These are phyloP conservation scores for Coemansia sp. DNA, from an alignment of 192 early-diverging fungal species.

Conservation along the genomic window DNA sequence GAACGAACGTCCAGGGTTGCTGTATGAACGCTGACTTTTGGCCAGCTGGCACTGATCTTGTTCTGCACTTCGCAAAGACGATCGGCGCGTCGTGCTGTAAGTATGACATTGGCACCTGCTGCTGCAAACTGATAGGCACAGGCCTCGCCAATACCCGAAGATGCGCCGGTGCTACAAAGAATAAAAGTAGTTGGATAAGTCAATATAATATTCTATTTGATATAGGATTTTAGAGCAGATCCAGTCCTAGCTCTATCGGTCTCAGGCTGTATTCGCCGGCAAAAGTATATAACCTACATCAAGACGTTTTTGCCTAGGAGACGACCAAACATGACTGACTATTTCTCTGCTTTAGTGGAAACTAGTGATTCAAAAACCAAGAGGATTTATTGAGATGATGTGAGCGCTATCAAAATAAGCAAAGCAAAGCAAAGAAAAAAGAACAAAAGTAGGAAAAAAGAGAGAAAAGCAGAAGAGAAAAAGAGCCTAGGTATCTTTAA, in stretches of 20 bases:
- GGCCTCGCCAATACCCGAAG: constrained; percentile 55
- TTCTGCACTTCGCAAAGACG: constrained; percentile 61
- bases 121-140: constrained; percentile 54
- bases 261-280: no score
- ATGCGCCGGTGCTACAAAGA: constrained; percentile 42
- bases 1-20: constrained; percentile 74
- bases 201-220: background rate
- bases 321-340: constrained; percentile 31
- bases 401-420: background rate
- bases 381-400: background rate
- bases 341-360: background rate
- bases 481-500: background rate
- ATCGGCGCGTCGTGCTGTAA: constrained; percentile 68
- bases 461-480: constrained; percentile 1
- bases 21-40: constrained; percentile 58
- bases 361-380: background rate
- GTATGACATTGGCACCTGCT: constrained; percentile 47
- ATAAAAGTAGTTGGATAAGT: no score
- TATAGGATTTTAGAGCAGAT: no score
- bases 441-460: background rate
- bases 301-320: constrained; percentile 52
- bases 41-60: constrained; percentile 52
- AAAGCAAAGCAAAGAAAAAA: background rate
- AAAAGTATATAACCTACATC: constrained; percentile 5
- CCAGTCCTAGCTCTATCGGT: no score